Evolutionary conservation across 495 filamentous ascomycete species (phyloP), one percentile per base, ranked within the genome.

Genomic region (Lophiostoma macrostomum): DNA sequence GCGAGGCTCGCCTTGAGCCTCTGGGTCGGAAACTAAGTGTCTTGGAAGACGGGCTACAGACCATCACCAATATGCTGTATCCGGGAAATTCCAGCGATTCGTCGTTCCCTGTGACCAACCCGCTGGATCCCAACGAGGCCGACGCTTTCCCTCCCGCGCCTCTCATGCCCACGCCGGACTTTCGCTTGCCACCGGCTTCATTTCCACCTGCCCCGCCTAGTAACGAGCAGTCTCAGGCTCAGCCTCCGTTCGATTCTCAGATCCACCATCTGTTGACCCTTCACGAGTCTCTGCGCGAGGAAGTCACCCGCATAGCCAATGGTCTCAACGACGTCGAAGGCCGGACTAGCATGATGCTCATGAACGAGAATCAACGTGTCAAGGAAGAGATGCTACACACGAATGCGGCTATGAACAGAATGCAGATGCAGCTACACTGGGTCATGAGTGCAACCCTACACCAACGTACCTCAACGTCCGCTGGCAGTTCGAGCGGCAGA

Each of bases 381-480:
- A 81, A 85, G 49, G 84, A 87, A 58, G 83, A 87, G 50, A 76
- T 86, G 69, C 76, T 81, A 1, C 80, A 83, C 47, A 80, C 80
- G 0, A 83, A 81, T 47, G 82, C 84, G 5, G 82, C 80, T 13
- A 73, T 87, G 37, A 76, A 74, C 54, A 74, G 73, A 22, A 75
- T 87, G 31, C 74, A 82, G 29, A 78, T 83, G 74, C 84, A 87
- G 58, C 69, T 88, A 12, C 82, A 86, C 46, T 86, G 84, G 82
- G 74, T 87, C 7, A 75, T 83, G 69, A 81, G 77, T 28, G 73
- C 80, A 10, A 75, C 80, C 8, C 66, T 83, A 51, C 80, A 84
- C 50, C 51, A 60, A n/a, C 50, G 59, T 20, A 39, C 44, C 6
- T 31, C 50, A 4, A 38, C 19, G 29, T 39, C 49, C 8, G 42